Evolutionary conservation across 331 rosid genomes (phyloP).

Genomic region (Pyrus hybrid): DNA sequence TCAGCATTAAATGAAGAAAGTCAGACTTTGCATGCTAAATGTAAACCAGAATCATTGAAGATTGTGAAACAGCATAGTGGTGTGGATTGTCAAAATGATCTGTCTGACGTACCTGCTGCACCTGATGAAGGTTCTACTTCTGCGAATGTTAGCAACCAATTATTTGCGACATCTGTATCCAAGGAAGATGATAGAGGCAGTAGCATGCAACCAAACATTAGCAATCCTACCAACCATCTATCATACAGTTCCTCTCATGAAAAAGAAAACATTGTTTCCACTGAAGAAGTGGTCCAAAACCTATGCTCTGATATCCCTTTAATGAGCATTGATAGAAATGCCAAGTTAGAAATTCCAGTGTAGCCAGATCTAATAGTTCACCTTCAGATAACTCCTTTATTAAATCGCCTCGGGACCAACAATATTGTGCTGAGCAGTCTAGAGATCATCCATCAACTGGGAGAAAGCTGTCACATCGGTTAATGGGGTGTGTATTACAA

Average conservation of each 20-base stretch:
- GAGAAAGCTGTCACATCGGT: constrained; percentile 25
- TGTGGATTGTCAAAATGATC: constrained; percentile 23
- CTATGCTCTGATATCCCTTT: constrained; percentile 45
- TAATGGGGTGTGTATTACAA: constrained; percentile 23
- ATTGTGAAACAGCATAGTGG: constrained; percentile 39
- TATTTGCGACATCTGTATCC: constrained; percentile 27
- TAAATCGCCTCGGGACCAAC: constrained; percentile 30
- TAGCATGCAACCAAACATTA: constrained; percentile 15
- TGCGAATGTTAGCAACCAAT: constrained; percentile 26
- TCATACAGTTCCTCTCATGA: constrained; percentile 33
- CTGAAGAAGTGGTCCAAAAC: constrained; percentile 36
- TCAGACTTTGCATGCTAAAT: constrained; percentile 19
- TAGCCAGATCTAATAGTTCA: constrained; percentile 27
- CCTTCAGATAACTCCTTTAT: constrained; percentile 24
- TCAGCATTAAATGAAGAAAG: constrained; percentile 31
- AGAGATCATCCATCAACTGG: constrained; percentile 25
- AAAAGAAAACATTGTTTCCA: constrained; percentile 20
- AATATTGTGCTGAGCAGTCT: constrained; percentile 28
- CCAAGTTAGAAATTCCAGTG: constrained; percentile 24
- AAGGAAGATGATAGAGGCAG: constrained; percentile 33
- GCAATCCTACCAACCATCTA: constrained; percentile 26
- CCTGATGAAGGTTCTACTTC: constrained; percentile 31
- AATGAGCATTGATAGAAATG: constrained; percentile 29
- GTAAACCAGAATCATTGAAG: constrained; percentile 35
- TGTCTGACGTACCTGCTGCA: constrained; percentile 27